These are phyloP conservation scores for Russula virescens DNA, from an alignment of 768 basidiomycete species.

Conservation along the genomic window DNA sequence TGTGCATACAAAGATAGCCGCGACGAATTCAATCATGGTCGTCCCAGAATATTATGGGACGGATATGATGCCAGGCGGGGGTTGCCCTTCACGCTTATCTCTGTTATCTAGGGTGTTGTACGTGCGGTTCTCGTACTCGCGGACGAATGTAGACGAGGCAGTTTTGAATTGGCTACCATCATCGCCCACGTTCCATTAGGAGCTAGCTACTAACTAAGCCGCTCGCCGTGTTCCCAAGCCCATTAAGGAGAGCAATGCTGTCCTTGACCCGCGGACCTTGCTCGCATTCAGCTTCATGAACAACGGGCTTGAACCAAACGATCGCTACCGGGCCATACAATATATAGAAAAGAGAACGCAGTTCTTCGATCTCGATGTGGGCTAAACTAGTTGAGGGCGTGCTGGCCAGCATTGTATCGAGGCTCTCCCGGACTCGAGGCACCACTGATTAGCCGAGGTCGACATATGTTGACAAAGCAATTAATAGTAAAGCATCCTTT, in stretches of 20 bases:
- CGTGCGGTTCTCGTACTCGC: background rate
- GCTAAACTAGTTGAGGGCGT: no score
- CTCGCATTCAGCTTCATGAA: background rate
- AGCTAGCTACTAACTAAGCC: background rate
- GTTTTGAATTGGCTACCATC: background rate
- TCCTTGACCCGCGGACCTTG: background rate
- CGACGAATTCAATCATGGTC: no score
- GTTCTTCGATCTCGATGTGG: background rate
- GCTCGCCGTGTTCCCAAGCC: no score
- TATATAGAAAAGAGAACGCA: background rate
- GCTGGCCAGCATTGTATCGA: no score
- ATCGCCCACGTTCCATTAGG: constrained; percentile 5
- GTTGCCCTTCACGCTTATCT: background rate
- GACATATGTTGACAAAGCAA: no score
- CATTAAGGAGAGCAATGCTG: background rate
- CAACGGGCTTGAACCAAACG: no score
- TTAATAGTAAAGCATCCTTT: no score
- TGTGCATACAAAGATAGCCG: no score
- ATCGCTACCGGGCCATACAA: background rate
- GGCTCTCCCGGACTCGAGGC: no score
- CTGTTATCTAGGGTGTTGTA: background rate
- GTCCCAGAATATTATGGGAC: no score
- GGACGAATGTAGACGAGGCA: background rate
- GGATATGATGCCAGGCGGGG: background rate
- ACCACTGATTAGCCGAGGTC: no score